Conservation (phyloP, 2,329 filamentous ascomycete genomes). For the Beauveria bassiana region DNA sequence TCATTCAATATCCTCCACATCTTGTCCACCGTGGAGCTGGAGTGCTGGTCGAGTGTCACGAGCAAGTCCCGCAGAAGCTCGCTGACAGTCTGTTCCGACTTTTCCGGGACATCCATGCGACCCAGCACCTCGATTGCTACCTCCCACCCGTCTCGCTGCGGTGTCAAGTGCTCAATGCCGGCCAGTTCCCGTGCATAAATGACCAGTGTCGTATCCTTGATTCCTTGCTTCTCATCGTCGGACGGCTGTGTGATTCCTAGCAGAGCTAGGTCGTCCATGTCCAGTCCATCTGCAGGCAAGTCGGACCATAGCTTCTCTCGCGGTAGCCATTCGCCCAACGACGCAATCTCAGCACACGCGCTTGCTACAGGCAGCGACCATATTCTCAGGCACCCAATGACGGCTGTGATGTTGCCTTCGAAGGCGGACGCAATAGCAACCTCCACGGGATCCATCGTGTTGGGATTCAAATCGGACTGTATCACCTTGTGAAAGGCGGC, state of each 20-base stretch:
- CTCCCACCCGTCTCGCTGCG: constrained; percentile 72
- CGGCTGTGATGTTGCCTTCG: constrained; percentile 71
- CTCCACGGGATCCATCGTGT: constrained; percentile 67
- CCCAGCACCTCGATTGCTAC: constrained; percentile 76
- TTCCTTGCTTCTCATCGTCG: constrained; percentile 53
- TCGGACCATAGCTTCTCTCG: constrained; percentile 30
- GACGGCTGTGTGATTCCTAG: constrained; percentile 58
- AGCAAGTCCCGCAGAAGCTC: constrained; percentile 63
- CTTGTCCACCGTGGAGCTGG: constrained; percentile 67
- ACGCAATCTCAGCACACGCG: constrained; percentile 75
- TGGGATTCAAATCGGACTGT: constrained; percentile 65
- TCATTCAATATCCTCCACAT: constrained; percentile 71
- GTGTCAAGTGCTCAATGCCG: constrained; percentile 41
- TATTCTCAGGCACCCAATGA: constrained; percentile 63
- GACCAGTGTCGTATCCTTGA: constrained; percentile 72
- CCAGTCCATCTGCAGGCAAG: constrained; percentile 57
- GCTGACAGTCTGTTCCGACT: constrained; percentile 66
- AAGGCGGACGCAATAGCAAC: constrained; percentile 75
- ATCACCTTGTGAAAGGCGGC: constrained; percentile 63
- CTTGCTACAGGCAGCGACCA: constrained; percentile 78
- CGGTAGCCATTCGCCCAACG: constrained; percentile 76
- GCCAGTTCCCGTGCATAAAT: constrained; percentile 66
- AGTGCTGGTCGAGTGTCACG: constrained; percentile 53
- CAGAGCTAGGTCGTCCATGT: constrained; percentile 78
- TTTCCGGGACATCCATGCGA: constrained; percentile 65